phyloP scores from a whole-genome alignment of 306 rosid species.

The Gleditsia sinensis region DNA sequence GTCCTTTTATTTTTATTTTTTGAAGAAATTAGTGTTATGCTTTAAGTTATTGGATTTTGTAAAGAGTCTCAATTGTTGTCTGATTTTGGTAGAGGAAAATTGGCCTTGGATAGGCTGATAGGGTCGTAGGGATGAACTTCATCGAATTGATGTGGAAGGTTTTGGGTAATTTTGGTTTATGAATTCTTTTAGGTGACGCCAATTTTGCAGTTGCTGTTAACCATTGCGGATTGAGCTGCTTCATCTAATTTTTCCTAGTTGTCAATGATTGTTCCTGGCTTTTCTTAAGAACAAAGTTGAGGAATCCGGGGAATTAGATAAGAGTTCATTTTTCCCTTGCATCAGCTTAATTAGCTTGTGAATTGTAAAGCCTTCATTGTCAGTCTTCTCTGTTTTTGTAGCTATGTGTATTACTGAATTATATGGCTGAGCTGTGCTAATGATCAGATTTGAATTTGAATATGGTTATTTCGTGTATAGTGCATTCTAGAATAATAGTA shows the following conservation, averaged over 20 bases:
- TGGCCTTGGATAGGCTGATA: background rate
- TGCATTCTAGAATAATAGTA: too few species aligned
- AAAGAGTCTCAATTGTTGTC: background rate
- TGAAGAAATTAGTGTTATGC: background rate
- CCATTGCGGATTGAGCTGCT: background rate
- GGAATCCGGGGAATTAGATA: background rate
- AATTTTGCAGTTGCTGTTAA: background rate
- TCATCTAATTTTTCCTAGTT: background rate
- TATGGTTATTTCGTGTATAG: too few species aligned
- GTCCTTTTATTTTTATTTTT: background rate
- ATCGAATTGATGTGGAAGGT: background rate
- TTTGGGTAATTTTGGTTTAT: conserved; percentile 4
- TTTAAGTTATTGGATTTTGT: background rate
- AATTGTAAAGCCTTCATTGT: too few species aligned
- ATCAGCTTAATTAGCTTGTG: too few species aligned
- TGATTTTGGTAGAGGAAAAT: background rate
- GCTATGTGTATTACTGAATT: background rate
- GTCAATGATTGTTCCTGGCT: background rate
- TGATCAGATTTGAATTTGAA: too few species aligned
- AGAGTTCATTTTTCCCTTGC: too few species aligned
- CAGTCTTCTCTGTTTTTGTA: background rate
- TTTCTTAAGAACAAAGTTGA: background rate
- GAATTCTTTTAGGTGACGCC: background rate
- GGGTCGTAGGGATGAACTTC: background rate
- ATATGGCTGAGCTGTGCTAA: too few species aligned